Percentiles rank a stretch among this genome's conserved stretches.
phyloP scores from a whole-genome alignment of 2,329 filamentous ascomycete genomes.

The Alternaria tenuissima region DNA sequence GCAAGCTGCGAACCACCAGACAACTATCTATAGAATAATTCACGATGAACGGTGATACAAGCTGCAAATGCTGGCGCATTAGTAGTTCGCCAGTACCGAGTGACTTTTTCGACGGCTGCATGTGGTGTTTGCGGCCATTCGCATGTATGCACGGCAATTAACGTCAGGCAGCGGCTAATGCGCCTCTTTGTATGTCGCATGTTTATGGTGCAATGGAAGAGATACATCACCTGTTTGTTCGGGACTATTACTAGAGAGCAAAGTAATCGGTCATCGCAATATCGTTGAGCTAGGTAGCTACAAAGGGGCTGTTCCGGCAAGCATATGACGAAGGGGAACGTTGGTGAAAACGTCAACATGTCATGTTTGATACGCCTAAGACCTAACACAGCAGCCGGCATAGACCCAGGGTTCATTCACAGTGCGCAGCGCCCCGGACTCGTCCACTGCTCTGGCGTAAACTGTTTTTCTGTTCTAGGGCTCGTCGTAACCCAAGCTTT shows the following conservation, averaged over 20 bases:
- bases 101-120: background rate
- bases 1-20: constrained; percentile 18
- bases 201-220: constrained; percentile 26
- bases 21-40: constrained; percentile 8
- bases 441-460: constrained; percentile 39
- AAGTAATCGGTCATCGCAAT: background rate
- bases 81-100: background rate
- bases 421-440: constrained; percentile 18
- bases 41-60: background rate
- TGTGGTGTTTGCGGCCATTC: background rate
- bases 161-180: constrained; percentile 30
- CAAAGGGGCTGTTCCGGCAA: background rate
- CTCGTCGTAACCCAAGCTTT: constrained; percentile 48
- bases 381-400: constrained; percentile 21
- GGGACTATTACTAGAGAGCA: background rate
- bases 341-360: constrained; percentile 1
- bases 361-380: constrained; percentile 19
- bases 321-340: background rate
- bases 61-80: background rate
- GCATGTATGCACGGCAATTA: constrained; percentile 9
- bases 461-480: constrained; percentile 40
- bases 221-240: constrained; percentile 7
- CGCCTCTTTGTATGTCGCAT: constrained; percentile 21
- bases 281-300: background rate
- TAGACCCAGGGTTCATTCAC: constrained; percentile 21